These are phyloP conservation scores for Triangularia verruculosa DNA, from an alignment of 2,329 filamentous ascomycete genomes.

Conservation along the genomic window DNA sequence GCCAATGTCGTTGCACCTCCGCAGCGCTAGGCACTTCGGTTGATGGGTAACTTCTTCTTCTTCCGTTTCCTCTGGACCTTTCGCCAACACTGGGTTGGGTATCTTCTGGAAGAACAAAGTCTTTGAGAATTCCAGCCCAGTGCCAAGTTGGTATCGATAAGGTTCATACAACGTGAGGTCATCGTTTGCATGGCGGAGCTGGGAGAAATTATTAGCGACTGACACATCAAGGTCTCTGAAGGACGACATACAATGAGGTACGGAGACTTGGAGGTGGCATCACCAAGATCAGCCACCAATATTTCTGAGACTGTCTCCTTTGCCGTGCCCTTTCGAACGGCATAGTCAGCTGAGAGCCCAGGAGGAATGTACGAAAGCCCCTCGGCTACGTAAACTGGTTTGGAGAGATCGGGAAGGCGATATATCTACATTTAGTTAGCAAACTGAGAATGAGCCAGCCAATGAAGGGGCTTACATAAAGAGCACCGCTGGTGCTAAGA, in stretches of 20 bases:
- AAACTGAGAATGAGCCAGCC: neutral
- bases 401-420: slow-evolving; percentile 67
- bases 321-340: slow-evolving; percentile 65
- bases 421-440: slow-evolving; percentile 59
- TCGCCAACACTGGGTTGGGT: slow-evolving; percentile 65
- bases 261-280: slow-evolving; percentile 65
- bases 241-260: slow-evolving; percentile 70
- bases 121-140: slow-evolving; percentile 46
- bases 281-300: slow-evolving; percentile 80
- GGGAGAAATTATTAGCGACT: slow-evolving; percentile 5
- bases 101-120: slow-evolving; percentile 75
- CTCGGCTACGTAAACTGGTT: slow-evolving; percentile 70
- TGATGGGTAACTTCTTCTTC: slow-evolving; percentile 51
- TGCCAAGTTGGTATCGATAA: slow-evolving; percentile 49
- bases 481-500: slow-evolving; percentile 68
- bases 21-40: slow-evolving; percentile 51
- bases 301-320: slow-evolving; percentile 77
- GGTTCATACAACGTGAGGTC: slow-evolving; percentile 88
- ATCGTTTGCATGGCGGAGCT: slow-evolving; percentile 75
- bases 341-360: slow-evolving; percentile 68
- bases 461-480: slow-evolving; percentile 59
- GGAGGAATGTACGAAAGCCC: slow-evolving; percentile 76
- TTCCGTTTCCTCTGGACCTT: slow-evolving; percentile 46
- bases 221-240: neutral
- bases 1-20: slow-evolving; percentile 61